Percentiles rank a stretch among this genome's conserved stretches.
Evolutionary conservation across 768 basidiomycete species (phyloP).

Genomic region (Lactarius evosmus): DNA sequence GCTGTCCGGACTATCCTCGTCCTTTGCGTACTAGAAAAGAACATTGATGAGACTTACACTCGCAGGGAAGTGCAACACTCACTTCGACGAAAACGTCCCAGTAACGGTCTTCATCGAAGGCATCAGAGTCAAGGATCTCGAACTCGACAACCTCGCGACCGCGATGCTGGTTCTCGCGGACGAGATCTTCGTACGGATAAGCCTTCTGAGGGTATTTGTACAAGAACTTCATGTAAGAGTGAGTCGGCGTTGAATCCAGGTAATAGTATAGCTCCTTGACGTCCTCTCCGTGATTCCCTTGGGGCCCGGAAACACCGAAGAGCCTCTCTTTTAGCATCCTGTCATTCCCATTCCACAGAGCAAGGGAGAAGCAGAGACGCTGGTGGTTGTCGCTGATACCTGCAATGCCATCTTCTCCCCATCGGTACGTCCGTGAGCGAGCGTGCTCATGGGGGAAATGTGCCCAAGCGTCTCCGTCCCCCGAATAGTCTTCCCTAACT

Average conservation of each 20-base stretch:
- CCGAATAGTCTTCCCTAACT: conserved; percentile 97
- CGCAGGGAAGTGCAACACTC: conserved; percentile 31
- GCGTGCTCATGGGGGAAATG: conserved; percentile 95
- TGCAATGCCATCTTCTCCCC: conserved; percentile 98
- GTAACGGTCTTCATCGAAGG: conserved; percentile 89
- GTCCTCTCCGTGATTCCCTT: conserved; percentile 99
- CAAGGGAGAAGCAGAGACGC: conserved; percentile 84
- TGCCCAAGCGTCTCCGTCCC: conserved; percentile 92
- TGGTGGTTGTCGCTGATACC: conserved; percentile 98
- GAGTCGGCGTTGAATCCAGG: conserved; percentile 96
- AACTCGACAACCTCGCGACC: conserved; percentile 85
- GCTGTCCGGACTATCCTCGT: conserved; percentile 84
- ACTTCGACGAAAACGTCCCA: conserved; percentile 99
- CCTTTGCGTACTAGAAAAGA: conserved; percentile 83
- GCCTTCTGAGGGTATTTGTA: conserved; percentile 96
- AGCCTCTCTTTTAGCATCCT: conserved; percentile 94
- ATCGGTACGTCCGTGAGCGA: conserved; percentile 91
- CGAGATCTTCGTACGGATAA: conserved; percentile 93
- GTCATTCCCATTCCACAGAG: conserved; percentile 94
- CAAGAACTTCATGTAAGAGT: conserved; percentile 99
- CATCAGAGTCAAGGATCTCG: conserved; percentile 90
- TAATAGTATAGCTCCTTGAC: conserved; percentile 99
- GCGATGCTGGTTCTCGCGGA: conserved; percentile 77
- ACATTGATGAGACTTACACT: conserved; percentile 7
- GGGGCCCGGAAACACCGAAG: conserved; percentile 93